Conservation (phyloP, 2,329 filamentous ascomycete species). For the Helotiales sp. region DNA sequence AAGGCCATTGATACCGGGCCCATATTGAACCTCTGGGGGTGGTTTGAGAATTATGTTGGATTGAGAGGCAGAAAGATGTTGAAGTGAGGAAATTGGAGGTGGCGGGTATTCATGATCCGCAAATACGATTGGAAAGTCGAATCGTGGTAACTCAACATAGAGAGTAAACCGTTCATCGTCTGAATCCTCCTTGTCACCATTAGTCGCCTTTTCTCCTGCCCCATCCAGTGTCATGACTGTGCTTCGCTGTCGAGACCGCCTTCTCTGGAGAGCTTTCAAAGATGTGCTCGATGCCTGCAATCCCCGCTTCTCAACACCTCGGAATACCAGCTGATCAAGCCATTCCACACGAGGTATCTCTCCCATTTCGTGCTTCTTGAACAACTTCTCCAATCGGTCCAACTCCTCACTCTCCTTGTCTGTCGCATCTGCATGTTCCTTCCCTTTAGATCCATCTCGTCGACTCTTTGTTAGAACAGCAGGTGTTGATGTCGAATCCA, state of each 20-base stretch:
- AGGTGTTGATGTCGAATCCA: conserved; percentile 79
- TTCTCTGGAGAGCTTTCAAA: conserved; percentile 60
- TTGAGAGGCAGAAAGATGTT: conserved; percentile 65
- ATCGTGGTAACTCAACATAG: conserved; percentile 89
- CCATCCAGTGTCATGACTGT: conserved; percentile 44
- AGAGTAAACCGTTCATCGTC: conserved; percentile 73
- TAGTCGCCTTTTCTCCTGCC: conserved; percentile 35
- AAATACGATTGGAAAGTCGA: conserved; percentile 95
- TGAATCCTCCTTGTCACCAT: conserved; percentile 48
- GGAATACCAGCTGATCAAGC: conserved; percentile 94
- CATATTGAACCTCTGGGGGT: conserved; percentile 85
- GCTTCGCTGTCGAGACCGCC: conserved; percentile 44
- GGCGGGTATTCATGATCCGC: conserved; percentile 91
- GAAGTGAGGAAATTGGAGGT: conserved; percentile 78
- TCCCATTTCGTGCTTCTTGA: conserved; percentile 98
- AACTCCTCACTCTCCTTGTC: conserved; percentile 82
- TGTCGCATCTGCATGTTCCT: conserved; percentile 52
- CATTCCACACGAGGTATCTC: conserved; percentile 93
- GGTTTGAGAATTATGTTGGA: conserved; percentile 76
- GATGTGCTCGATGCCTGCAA: conserved; percentile 67
- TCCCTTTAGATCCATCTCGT: conserved; percentile 55
- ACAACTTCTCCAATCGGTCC: conserved; percentile 83
- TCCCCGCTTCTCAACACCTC: conserved; percentile 81
- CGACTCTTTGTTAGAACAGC: conserved; percentile 63
- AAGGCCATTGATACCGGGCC: conserved; percentile 82